Conservation (phyloP, 495 filamentous ascomycete species). For the Lichenothelia convexa region DNA sequence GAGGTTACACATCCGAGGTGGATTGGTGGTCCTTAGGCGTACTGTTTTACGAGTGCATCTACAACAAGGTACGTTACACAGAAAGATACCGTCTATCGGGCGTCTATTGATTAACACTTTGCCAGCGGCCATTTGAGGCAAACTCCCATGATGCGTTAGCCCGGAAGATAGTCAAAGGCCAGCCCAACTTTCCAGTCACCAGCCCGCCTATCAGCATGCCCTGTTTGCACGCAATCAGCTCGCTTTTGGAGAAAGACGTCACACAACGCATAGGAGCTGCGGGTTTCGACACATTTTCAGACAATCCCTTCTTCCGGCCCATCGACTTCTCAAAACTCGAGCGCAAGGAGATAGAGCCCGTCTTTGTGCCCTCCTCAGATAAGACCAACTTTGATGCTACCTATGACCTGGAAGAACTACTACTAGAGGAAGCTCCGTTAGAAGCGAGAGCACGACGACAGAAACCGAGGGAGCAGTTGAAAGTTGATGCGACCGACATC, state of each 20-base stretch:
- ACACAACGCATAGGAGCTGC: constrained; percentile 62
- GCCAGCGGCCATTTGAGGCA: constrained; percentile 74
- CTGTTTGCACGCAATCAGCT: constrained; percentile 71
- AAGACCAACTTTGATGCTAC: constrained; percentile 99
- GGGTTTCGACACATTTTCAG: constrained; percentile 60
- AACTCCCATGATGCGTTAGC: constrained; percentile 65
- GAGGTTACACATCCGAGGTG: constrained; percentile 69
- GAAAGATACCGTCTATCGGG: background rate
- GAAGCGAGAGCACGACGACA: constrained; percentile 85
- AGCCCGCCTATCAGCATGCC: constrained; percentile 68
- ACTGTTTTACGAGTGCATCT: constrained; percentile 96
- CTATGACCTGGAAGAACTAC: constrained; percentile 85
- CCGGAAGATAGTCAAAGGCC: constrained; percentile 63
- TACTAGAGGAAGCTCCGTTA: constrained; percentile 86
- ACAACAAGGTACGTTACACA: constrained; percentile 76
- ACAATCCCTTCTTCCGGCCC: constrained; percentile 72
- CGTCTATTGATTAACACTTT: constrained; percentile 5
- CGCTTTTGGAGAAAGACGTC: constrained; percentile 63
- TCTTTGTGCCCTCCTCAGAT: constrained; percentile 82
- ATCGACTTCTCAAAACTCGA: constrained; percentile 78
- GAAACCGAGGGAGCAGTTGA: constrained; percentile 76
- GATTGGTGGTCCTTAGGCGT: constrained; percentile 99
- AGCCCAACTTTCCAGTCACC: constrained; percentile 75
- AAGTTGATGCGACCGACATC: constrained; percentile 87
- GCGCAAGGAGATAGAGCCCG: constrained; percentile 73